phyloP scores from a whole-genome alignment of 345 rosid genomes.

The Syzygium aromaticum region DNA sequence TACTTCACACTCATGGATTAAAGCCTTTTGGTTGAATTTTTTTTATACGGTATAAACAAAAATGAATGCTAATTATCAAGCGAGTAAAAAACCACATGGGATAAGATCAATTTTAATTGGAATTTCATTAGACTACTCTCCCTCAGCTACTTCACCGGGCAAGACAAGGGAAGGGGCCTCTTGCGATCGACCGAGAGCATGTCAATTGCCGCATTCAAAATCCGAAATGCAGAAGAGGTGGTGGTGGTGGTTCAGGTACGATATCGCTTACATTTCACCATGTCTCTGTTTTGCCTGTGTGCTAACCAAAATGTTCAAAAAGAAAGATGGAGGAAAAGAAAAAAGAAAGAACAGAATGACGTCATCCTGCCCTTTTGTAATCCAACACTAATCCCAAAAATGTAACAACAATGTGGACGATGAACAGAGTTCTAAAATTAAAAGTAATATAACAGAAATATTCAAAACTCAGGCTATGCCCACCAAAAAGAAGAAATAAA shows the following conservation, averaged over 20 bases:
- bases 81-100: background rate
- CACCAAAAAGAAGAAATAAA: background rate
- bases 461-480: background rate
- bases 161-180: background rate
- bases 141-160: background rate
- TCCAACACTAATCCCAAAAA: background rate
- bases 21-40: too few species aligned
- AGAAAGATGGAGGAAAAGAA: background rate
- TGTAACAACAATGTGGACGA: background rate
- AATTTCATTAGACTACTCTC: background rate
- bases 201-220: background rate
- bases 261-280: background rate
- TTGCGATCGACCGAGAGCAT: background rate
- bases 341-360: background rate
- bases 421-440: background rate
- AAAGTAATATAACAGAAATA: background rate
- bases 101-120: too few species aligned
- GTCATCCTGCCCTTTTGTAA: background rate
- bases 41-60: too few species aligned
- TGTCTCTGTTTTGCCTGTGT: background rate
- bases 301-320: background rate
- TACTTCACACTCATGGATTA: background rate
- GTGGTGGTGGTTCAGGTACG: background rate
- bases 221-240: background rate
- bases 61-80: background rate